Base-by-base conservation (phyloP, 2,329 filamentous ascomycete species). In the Talaromyces marneffei region DNA sequence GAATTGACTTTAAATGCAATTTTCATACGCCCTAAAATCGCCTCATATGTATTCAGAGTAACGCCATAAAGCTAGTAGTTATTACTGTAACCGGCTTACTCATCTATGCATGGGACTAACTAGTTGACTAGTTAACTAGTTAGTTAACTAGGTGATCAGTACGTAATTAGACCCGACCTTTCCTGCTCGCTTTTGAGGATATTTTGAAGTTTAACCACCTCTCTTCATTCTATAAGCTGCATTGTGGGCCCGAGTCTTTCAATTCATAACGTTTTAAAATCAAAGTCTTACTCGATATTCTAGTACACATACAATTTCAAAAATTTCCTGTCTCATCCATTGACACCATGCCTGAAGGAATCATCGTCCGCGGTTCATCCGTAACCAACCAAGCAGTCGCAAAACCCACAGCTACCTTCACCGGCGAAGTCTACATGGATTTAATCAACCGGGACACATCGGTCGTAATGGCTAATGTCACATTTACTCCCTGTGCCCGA, bases 401-500 rank as follows among this genome's bases (percentile, higher is more conserved):
- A 18, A 54, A 54, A 14, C 55, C 39, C 6, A 31, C 55, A 16
- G 39, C 25, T 7, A 31, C 25, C 10, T 57, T 57, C 37, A 44
- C 39, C n/a, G 37, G 55, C 29, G 55, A 57, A 39, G 37, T 57
- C 14, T 57, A 33, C 9, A 9, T 57, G 39, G 55, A 44, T 20
- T 16, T 14, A 14, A 27, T 46, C 39, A 14, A 33, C 25, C n/a
- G 39, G 10, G 55, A 46, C 14, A n/a, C 40, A 44, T 31, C 25
- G 4, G 23, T 31, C 9, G 40, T 23, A 16, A 18, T 46, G 25
- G 39, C 35, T 5, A 57, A 57, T 27, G 39, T 57, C n/a, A 57
- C 55, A 33, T 57, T 46, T 20, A 57, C 55, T 3, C 37, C 55
- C 6, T 57, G 40, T 57, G 55, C 55, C 9, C 39, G 55, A 9